phyloP scores from a whole-genome alignment of 1,284 basidiomycete genomes.

The Fomitopsis betulina region DNA sequence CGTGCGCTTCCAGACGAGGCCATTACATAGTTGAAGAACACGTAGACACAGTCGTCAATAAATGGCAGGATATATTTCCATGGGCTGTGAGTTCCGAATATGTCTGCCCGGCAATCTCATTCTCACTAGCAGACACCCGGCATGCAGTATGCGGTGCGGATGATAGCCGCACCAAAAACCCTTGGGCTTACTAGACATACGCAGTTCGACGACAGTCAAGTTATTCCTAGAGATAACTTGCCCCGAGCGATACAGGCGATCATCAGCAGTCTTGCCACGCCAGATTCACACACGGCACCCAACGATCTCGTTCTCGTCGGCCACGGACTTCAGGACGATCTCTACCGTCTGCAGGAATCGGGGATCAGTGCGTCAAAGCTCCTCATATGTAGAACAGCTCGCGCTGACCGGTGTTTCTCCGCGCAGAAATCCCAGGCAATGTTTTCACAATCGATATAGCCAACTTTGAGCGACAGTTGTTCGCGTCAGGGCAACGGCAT shows the following conservation, averaged over 20 bases:
- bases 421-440: conserved; percentile 67
- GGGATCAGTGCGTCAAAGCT: conserved; percentile 60
- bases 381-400: neutral
- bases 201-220: conserved; percentile 77
- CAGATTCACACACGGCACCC: conserved; percentile 68
- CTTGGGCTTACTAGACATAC: conserved; percentile 10
- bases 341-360: conserved; percentile 66
- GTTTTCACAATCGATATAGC: conserved; percentile 67
- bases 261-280: conserved; percentile 71
- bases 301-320: conserved; percentile 77
- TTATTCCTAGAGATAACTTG: conserved; percentile 62
- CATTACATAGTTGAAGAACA: conserved; percentile 79
- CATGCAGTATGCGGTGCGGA: conserved; percentile 60
- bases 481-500: conserved; percentile 49
- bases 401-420: neutral
- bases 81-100: conserved; percentile 54
- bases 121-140: conserved; percentile 11
- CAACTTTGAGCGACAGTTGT: conserved; percentile 56
- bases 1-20: conserved; percentile 51
- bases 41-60: conserved; percentile 66
- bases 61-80: conserved; percentile 53
- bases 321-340: conserved; percentile 53
- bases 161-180: conserved; percentile 9
- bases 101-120: conserved; percentile 5
- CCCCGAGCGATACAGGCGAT: conserved; percentile 72